Percentiles rank a stretch among this genome's conserved stretches.
These are phyloP conservation scores for Beauveria scarabaeidicola DNA, from an alignment of 2,329 filamentous ascomycete genomes.

Conservation along the genomic window DNA sequence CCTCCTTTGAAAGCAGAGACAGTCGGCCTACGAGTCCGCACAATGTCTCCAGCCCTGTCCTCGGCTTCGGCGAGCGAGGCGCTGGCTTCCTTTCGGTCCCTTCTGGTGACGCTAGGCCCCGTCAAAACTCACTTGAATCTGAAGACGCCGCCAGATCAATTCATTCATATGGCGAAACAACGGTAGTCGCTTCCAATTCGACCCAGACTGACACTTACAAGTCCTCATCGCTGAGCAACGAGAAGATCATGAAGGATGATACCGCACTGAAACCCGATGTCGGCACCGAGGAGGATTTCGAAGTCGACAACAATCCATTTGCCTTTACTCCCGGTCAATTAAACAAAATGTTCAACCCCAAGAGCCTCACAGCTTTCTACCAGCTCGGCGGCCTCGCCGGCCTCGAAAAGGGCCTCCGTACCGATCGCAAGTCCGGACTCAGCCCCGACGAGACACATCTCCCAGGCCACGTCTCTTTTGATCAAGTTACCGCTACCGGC, in stretches of 20 bases:
- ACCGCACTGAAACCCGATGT: conserved; percentile 67
- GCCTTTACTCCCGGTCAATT: conserved; percentile 78
- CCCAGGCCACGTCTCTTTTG: conserved; percentile 59
- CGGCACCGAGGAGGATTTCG: conserved; percentile 67
- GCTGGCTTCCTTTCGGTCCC: conserved; percentile 58
- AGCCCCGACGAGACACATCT: conserved; percentile 66
- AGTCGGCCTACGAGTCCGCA: conserved; percentile 63
- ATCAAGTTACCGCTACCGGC: conserved; percentile 52
- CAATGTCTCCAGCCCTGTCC: conserved; percentile 56
- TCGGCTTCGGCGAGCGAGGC: conserved; percentile 35
- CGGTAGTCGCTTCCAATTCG: conserved; percentile 40
- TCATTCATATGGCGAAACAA: conserved; percentile 55
- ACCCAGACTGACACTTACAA: conserved; percentile 34
- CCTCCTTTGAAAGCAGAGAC: conserved; percentile 57
- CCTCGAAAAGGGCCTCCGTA: conserved; percentile 69
- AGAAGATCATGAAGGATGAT: conserved; percentile 53
- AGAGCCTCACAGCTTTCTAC: conserved; percentile 74
- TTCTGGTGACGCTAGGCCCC: conserved; percentile 43
- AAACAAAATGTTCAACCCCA: conserved; percentile 82
- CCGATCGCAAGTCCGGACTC: conserved; percentile 63
- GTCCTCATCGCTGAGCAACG: conserved; percentile 32
- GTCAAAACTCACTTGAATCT: conserved; percentile 63
- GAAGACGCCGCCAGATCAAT: conserved; percentile 51
- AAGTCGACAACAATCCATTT: conserved; percentile 72
- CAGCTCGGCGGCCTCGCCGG: conserved; percentile 70